Evolutionary conservation across 2,329 filamentous ascomycete genomes (phyloP).

Genomic region (Penicillium sp.): DNA sequence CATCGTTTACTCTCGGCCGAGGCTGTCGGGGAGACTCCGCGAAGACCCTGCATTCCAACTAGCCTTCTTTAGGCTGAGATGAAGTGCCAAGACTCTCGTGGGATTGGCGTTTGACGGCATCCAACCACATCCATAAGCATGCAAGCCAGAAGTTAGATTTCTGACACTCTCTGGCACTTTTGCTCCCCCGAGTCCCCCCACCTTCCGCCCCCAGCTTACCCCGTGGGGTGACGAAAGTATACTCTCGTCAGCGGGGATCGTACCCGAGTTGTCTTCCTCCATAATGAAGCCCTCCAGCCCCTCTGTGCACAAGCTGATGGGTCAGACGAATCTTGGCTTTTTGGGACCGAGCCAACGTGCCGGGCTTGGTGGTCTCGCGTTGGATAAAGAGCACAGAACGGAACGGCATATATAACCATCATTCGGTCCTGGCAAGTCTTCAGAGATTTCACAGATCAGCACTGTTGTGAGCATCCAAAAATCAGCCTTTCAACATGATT

Average conservation of each 20-base stretch:
- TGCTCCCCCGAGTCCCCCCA: background rate
- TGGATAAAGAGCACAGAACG: background rate
- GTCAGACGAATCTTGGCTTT: background rate
- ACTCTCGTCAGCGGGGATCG: conserved; percentile 12
- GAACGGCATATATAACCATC: conserved; percentile 10
- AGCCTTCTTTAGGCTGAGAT: conserved; percentile 8
- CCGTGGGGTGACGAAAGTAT: conserved; percentile 16
- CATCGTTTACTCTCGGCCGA: conserved; percentile 8
- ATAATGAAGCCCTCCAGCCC: background rate
- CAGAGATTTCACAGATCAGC: conserved; percentile 10
- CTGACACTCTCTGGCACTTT: background rate
- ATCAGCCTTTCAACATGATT: conserved; percentile 23
- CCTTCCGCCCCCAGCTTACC: conserved; percentile 3
- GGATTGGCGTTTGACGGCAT: background rate
- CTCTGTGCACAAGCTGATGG: background rate
- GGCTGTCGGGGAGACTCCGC: conserved; percentile 18
- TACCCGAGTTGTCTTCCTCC: conserved; percentile 9
- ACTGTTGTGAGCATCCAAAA: conserved; percentile 2
- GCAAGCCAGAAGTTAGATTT: background rate
- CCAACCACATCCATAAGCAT: background rate
- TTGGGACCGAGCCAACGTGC: background rate
- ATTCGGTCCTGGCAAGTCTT: conserved; percentile 4
- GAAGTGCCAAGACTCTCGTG: conserved; percentile 7
- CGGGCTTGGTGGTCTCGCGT: background rate
- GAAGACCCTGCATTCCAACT: conserved; percentile 4